Base-by-base conservation (phyloP, 495 filamentous ascomycete species). In the Elasticomyces elasticus region DNA sequence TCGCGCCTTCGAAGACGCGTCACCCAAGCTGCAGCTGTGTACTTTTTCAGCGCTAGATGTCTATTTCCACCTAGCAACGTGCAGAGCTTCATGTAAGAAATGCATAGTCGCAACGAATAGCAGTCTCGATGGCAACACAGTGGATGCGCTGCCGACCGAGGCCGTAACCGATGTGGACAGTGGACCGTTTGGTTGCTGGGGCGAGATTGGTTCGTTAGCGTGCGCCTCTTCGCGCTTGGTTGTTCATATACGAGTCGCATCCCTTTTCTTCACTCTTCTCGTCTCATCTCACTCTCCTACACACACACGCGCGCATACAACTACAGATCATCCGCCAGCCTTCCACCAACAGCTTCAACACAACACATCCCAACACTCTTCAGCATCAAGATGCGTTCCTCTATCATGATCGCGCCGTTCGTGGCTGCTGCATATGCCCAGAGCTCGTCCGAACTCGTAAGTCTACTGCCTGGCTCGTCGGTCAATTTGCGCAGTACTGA, bases 371-470 rank as follows among this genome's bases (percentile, higher is more conserved):
- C 52, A 42, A 42, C 12, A 47, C 28, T 11, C 22, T 31, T 50
- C 5, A 59, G 50, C 51, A 42, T 62, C 64, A 68, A 62, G 12
- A 68, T 68, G 66, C 66, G 65, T 46, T 42, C 67, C 53, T 67
- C 62, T 30, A 58, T 63, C 59, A 46, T 65, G 56, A 43, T 66
- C 64, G 56, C 56, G 47, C 60, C 67, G 23, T 60, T 69, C 55
- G 47, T 64, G 47, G 59, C 58, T 27, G 66, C 57, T 11, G 67
- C 60, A 20, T 17, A 60, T 33, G 63, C 65, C 1, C 59, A 64
- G 33, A 47, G 33, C n/a, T n/a, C n/a, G n/a, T n/a, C n/a, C 49
- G 17, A 27, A 1, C 47, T 40, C 7, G 53, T 57, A 42, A 49
- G 40, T 42, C 2, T n/a, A 49, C 15, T 28, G 15, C 13, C 45